Conservation (phyloP, 352 stramenopile species). For the Globisporangium paddicum region DNA sequence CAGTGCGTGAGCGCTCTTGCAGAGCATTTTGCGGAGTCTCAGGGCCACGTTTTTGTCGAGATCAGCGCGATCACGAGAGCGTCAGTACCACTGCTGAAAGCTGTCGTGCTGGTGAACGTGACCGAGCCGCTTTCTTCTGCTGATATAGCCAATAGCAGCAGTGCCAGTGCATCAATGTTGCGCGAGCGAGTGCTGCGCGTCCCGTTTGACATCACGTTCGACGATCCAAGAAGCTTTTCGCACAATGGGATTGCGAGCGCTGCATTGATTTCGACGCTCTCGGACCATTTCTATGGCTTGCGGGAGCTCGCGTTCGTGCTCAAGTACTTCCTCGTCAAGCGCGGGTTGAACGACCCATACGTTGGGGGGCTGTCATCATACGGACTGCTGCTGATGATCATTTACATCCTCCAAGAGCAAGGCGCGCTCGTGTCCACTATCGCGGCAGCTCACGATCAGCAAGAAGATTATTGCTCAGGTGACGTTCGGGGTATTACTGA, state of each 20-base stretch:
- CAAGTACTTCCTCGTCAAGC: slow-evolving; percentile 88
- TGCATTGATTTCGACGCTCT: slow-evolving; percentile 59
- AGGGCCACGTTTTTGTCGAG: slow-evolving; percentile 28
- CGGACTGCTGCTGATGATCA: slow-evolving; percentile 77
- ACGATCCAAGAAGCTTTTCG: slow-evolving; percentile 43
- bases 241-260: slow-evolving; percentile 80
- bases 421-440: slow-evolving; percentile 29
- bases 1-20: slow-evolving; percentile 44
- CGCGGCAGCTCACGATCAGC: neutral
- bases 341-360: slow-evolving; percentile 87
- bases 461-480: neutral
- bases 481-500: neutral
- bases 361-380: slow-evolving; percentile 89
- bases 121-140: neutral
- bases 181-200: slow-evolving; percentile 26
- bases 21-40: slow-evolving; percentile 13
- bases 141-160: neutral
- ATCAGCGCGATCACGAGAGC: slow-evolving; percentile 73
- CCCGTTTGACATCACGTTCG: slow-evolving; percentile 84
- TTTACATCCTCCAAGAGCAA: slow-evolving; percentile 64
- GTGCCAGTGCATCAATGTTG: no score
- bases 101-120: slow-evolving; percentile 36
- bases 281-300: slow-evolving; percentile 68
- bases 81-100: slow-evolving; percentile 75
- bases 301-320: slow-evolving; percentile 83